phyloP scores from a whole-genome alignment of 371 early-diverging fungal species.

The Syncephalastrum racemosum region DNA sequence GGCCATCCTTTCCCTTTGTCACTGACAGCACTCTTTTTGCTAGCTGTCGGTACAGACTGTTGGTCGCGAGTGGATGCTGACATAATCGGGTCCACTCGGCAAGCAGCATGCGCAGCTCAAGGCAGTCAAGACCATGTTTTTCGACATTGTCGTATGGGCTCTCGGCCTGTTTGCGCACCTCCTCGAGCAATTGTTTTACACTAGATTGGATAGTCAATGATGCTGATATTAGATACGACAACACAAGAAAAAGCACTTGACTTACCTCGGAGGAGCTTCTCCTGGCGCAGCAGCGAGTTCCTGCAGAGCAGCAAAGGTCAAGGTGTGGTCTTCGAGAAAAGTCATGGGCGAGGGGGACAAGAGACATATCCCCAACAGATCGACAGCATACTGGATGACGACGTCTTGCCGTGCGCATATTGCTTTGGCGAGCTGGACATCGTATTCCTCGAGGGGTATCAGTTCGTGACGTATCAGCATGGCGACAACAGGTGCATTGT shows the following conservation, averaged over 20 bases:
- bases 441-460: slow-evolving; percentile 75
- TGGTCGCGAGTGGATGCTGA: slow-evolving; percentile 74
- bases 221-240: too few relatives aligned
- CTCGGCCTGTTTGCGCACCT: slow-evolving; percentile 24
- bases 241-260: not conserved
- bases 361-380: slow-evolving; percentile 70
- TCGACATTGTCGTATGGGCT: slow-evolving; percentile 14
- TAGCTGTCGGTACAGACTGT: slow-evolving; percentile 59
- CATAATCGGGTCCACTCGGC: slow-evolving; percentile 88
- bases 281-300: slow-evolving; percentile 30
- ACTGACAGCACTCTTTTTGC: slow-evolving; percentile 49
- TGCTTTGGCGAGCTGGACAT: slow-evolving; percentile 81
- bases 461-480: slow-evolving; percentile 79
- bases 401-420: slow-evolving; percentile 58
- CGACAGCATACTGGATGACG: slow-evolving; percentile 71
- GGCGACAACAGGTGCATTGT: slow-evolving; percentile 76
- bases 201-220: slow-evolving; percentile 17
- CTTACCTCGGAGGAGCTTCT: slow-evolving; percentile 52
- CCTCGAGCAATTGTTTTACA: slow-evolving; percentile 25
- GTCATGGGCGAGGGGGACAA: slow-evolving; percentile 59
- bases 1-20: slow-evolving; percentile 22
- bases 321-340: slow-evolving; percentile 69
- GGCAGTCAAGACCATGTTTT: slow-evolving; percentile 14
- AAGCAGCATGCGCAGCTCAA: slow-evolving; percentile 51
- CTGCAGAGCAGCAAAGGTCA: slow-evolving; percentile 66